Evolutionary conservation across 352 stramenopile species (phyloP).

Genomic region (Globisporangium middletonii): DNA sequence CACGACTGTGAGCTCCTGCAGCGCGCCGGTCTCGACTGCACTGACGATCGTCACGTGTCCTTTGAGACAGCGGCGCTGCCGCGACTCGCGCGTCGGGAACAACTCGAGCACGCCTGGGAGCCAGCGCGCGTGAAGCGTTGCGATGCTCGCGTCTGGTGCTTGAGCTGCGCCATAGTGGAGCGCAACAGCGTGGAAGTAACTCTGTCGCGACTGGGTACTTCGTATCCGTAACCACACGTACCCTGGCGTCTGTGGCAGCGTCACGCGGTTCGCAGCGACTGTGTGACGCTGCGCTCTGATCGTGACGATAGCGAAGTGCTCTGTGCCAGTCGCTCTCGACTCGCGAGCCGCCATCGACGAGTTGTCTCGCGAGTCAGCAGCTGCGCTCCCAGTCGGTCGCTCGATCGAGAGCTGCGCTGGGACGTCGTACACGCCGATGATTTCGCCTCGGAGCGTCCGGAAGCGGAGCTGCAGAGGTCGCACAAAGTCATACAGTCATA

Average conservation of each 20-base stretch:
- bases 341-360: neutral
- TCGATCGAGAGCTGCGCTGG: conserved; percentile 8
- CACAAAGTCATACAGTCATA: neutral
- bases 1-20: conserved; percentile 35
- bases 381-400: neutral
- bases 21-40: conserved; percentile 16
- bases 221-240: conserved; percentile 34
- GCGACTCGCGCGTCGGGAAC: conserved; percentile 32
- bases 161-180: conserved; percentile 24
- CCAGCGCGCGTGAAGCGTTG: conserved; percentile 32
- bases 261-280: neutral
- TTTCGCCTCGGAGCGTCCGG: conserved; percentile 1
- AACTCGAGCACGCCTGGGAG: conserved; percentile 43
- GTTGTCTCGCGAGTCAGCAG: no score
- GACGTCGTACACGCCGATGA: neutral
- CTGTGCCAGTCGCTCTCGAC: conserved; percentile 12
- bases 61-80: conserved; percentile 37
- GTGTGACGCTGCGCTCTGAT: conserved; percentile 1
- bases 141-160: neutral
- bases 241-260: conserved; percentile 28
- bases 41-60: conserved; percentile 29
- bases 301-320: conserved; percentile 29
- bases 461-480: conserved; percentile 7
- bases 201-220: conserved; percentile 7
- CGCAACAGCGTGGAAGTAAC: conserved; percentile 31